phyloP scores from a whole-genome alignment of 345 rosid species.

The Lepidium sativum region DNA sequence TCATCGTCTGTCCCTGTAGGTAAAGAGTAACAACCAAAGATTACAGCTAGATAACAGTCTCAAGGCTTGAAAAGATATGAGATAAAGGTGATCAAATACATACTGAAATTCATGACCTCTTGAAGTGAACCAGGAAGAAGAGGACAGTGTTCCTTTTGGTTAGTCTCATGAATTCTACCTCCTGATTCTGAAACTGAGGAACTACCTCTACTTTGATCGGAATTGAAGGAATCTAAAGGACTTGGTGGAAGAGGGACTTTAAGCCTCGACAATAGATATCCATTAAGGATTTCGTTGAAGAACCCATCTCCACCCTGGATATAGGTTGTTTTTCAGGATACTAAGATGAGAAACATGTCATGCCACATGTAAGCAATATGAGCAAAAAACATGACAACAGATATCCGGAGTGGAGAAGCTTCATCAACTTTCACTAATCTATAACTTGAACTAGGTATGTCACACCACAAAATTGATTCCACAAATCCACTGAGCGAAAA shows the following conservation, averaged over 20 bases:
- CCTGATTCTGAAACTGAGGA: constrained; percentile 28
- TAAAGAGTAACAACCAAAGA: constrained; percentile 6
- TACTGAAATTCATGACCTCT: constrained; percentile 36
- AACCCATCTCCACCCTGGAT: constrained; percentile 95
- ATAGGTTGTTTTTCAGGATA: background rate
- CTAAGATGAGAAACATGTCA: background rate
- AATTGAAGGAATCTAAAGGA: constrained; percentile 47
- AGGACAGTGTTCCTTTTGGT: constrained; percentile 43
- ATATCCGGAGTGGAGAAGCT: background rate
- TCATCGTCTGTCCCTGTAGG: constrained; percentile 37
- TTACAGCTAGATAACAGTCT: constrained; percentile 17
- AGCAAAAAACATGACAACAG: background rate
- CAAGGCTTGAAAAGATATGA: background rate
- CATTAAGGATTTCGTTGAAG: constrained; percentile 88
- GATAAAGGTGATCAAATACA: constrained; percentile 18
- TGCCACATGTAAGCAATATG: background rate
- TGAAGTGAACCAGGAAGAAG: constrained; percentile 33
- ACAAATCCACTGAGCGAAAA: background rate
- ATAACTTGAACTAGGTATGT: background rate
- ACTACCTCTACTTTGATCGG: constrained; percentile 31
- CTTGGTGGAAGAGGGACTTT: constrained; percentile 77
- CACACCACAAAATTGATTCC: background rate
- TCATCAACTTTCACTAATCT: constrained; percentile 8
- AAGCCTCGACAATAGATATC: constrained; percentile 68
- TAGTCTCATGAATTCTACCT: constrained; percentile 29